phyloP scores from a whole-genome alignment of 2,329 filamentous ascomycete genomes.

The Amphichorda felina region DNA sequence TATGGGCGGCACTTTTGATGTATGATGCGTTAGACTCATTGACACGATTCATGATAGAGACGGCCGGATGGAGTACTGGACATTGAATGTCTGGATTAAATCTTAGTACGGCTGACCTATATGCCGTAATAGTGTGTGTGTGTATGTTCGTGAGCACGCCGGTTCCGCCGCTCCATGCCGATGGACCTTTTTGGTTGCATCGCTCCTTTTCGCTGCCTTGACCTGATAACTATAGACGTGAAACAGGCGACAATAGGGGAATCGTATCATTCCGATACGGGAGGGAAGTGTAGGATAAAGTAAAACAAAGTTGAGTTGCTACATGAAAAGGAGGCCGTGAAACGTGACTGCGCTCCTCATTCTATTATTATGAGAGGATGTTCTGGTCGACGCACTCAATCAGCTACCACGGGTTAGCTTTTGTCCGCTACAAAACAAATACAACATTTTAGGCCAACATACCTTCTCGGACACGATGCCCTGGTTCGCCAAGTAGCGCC shows the following conservation, averaged over 20 bases:
- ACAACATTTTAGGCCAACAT: constrained; percentile 7
- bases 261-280: no score
- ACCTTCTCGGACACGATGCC: constrained; percentile 27
- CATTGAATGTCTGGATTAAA: not conserved
- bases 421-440: no score
- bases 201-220: no score
- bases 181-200: no score
- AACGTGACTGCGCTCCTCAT: not conserved
- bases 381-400: constrained; percentile 9
- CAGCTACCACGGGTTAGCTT: constrained; percentile 5
- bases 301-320: not conserved
- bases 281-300: no score
- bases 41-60: not conserved
- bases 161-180: no score
- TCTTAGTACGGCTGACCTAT: not conserved
- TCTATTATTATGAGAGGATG: constrained; percentile 4
- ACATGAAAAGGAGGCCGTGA: not conserved
- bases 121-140: not conserved
- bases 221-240: not conserved
- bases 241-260: no score
- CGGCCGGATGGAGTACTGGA: not conserved
- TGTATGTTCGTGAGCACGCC: not conserved
- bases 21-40: not conserved
- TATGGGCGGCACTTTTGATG: no score
- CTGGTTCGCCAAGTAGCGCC: constrained; percentile 54